Base-by-base conservation (phyloP, 2,329 filamentous ascomycete genomes). In the Pseudocercospora eumusae region DNA sequence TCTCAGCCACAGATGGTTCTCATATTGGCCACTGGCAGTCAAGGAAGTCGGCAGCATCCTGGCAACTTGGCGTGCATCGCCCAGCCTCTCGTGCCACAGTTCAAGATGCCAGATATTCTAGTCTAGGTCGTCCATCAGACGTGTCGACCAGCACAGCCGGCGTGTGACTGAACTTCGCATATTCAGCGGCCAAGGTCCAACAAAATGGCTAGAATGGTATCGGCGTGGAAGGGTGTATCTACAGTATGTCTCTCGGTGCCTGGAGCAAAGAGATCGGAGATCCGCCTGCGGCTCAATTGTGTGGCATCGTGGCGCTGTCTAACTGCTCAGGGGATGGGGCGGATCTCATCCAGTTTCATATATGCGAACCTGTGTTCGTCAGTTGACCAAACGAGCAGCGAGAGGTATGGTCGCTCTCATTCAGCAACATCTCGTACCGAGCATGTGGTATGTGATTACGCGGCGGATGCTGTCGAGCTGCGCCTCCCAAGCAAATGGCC, bases 401-500 rank as follows among this genome's bases (percentile, higher is more conserved):
- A 50, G n/a, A 18, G 21, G 42, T 13, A 25, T 23, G 20, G 13
- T 8, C 20, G 45, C 8, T 20, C 4, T 15, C 13, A 23, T 50
- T 4, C 3, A 23, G 23, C 18, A 23, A 28, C 18, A 50, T 28
- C 18, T 50, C 45, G 45, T 15, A 28, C 47, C 23, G 47, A 25
- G n/a, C 4, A 25, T 13, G 47, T 52, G 47, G 23, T 28, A 28
- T 52, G 47, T n/a, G 47, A 25, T 52, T 23, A 52, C 47, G 47
- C 47, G 47, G 47, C 47, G 15, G 15, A 27, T 52, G 47, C 47
- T 25, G 23, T 52, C 21, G 21, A 28, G 47, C 47, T 52, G 47
- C 47, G 47, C 47, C 47, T 52, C 47, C 47, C 47, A 52, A 52
- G 47, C 23, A 52, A 27, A 18, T 52, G 47, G 21, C 47, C 47